A percentile compares a stretch with the other conserved stretches of the same genome.
Conservation (phyloP, 2,329 filamentous ascomycete genomes). For the Aureobasidium sp. region DNA sequence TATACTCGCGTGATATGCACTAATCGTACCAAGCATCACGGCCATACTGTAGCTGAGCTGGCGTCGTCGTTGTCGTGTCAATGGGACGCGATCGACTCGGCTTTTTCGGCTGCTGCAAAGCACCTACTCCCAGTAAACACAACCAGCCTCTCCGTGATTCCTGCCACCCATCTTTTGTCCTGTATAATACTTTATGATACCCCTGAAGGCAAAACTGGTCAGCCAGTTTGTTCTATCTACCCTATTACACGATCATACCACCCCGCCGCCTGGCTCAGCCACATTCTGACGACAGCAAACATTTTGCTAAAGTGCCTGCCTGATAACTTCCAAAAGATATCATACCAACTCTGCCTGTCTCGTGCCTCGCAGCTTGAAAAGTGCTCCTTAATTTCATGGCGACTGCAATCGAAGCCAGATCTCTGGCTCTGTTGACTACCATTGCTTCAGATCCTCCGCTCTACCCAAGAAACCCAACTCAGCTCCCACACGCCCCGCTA, state of each 20-base stretch:
- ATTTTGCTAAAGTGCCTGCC: not conserved
- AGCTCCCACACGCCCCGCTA: slow-evolving; percentile 60
- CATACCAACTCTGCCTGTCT: not conserved
- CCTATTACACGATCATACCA: not conserved
- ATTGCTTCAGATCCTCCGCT: slow-evolving; percentile 80
- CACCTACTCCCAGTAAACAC: not conserved
- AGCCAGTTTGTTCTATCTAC: not conserved
- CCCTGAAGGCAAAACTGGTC: not conserved
- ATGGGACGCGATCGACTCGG: not conserved
- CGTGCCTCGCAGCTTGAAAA: too few species aligned
- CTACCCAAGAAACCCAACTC: slow-evolving; percentile 70
- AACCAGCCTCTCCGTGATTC: not conserved
- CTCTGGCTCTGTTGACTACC: slow-evolving; percentile 67
- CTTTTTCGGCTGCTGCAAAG: not conserved
- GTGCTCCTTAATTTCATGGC: too few species aligned
- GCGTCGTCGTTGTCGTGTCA: slow-evolving; percentile 2
- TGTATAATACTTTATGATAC: not conserved
- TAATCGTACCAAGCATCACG: not conserved
- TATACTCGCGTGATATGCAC: not conserved
- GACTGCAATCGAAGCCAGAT: slow-evolving; percentile 72
- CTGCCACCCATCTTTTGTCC: not conserved
- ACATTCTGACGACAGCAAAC: slow-evolving; percentile 14
- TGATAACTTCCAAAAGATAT: not conserved
- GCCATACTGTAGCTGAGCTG: not conserved
- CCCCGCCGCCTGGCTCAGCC: slow-evolving; percentile 11